A percentile compares a stretch with the other conserved stretches of the same genome.
These are phyloP conservation scores for Boletales sp. DNA, from an alignment of 768 basidiomycete species.

Conservation along the genomic window DNA sequence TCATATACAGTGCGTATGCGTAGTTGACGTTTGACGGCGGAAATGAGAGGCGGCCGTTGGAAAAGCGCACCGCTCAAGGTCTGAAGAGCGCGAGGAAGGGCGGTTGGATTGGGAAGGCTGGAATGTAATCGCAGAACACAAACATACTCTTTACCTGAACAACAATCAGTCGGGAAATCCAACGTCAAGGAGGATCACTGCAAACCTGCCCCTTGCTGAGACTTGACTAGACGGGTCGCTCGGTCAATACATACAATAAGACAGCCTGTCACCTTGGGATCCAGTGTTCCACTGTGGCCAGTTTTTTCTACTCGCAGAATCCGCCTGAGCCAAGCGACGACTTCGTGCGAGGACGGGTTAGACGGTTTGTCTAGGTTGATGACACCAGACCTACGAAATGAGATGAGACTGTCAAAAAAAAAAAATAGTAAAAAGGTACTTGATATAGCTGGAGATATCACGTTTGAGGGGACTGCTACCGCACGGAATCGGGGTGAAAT, in stretches of 20 bases:
- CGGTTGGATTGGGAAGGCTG: slow-evolving; percentile 71
- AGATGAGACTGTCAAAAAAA: not conserved
- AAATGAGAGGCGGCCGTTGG: slow-evolving; percentile 98
- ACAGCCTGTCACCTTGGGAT: slow-evolving; percentile 99
- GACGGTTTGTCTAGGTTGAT: slow-evolving; percentile 99
- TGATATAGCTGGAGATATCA: slow-evolving; percentile 88
- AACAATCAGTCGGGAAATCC: slow-evolving; percentile 1
- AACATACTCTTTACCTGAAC: slow-evolving; percentile 92
- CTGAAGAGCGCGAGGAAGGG: slow-evolving; percentile 90
- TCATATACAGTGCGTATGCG: slow-evolving; percentile 97
- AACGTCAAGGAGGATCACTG: slow-evolving; percentile 7
- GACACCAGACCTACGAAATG: slow-evolving; percentile 77
- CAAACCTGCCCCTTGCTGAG: slow-evolving; percentile 94
- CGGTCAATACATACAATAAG: slow-evolving; percentile 99
- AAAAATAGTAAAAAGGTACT: slow-evolving; percentile 43
- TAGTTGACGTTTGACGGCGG: slow-evolving; percentile 96
- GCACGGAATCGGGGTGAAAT: slow-evolving; percentile 96
- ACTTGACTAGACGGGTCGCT: slow-evolving; percentile 95
- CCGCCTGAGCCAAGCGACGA: slow-evolving; percentile 97
- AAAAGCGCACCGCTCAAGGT: slow-evolving; percentile 97
- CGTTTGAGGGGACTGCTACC: slow-evolving; percentile 95
- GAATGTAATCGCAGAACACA: slow-evolving; percentile 93
- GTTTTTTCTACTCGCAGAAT: slow-evolving; percentile 97
- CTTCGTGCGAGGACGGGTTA: slow-evolving; percentile 98
- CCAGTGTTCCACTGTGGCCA: slow-evolving; percentile 96